A percentile compares a stretch with the other conserved stretches of the same genome.
These are phyloP conservation scores for Talaromyces ruber DNA, from an alignment of 495 filamentous ascomycete species.

Conservation along the genomic window DNA sequence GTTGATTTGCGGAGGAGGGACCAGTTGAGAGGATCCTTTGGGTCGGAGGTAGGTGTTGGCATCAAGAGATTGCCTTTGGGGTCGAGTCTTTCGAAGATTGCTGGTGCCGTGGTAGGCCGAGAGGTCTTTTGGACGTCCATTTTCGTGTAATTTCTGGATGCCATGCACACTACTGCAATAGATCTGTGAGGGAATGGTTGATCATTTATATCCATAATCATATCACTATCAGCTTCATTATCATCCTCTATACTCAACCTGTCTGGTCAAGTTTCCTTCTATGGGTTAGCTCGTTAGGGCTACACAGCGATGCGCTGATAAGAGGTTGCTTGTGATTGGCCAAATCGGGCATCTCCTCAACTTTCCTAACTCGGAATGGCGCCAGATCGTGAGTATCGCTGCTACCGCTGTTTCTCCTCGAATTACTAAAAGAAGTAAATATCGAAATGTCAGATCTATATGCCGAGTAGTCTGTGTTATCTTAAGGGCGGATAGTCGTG, in stretches of 20 bases:
- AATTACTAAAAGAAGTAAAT: background rate
- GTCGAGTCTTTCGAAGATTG: background rate
- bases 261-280: background rate
- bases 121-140: background rate
- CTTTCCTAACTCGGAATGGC: background rate
- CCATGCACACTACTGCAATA: background rate
- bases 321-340: background rate
- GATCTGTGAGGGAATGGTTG: background rate
- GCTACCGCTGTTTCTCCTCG: background rate
- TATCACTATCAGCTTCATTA: background rate
- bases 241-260: background rate
- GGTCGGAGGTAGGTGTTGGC: background rate
- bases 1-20: conserved; percentile 6
- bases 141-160: background rate
- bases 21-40: background rate
- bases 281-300: background rate
- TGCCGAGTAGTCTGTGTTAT: background rate
- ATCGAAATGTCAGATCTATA: background rate
- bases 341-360: background rate
- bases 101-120: background rate
- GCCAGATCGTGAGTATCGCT: background rate
- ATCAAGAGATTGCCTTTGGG: background rate
- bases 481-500: background rate
- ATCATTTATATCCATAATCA: background rate
- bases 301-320: background rate